phyloP scores from a whole-genome alignment of 345 rosid species.

The Aquilaria yunnanensis region DNA sequence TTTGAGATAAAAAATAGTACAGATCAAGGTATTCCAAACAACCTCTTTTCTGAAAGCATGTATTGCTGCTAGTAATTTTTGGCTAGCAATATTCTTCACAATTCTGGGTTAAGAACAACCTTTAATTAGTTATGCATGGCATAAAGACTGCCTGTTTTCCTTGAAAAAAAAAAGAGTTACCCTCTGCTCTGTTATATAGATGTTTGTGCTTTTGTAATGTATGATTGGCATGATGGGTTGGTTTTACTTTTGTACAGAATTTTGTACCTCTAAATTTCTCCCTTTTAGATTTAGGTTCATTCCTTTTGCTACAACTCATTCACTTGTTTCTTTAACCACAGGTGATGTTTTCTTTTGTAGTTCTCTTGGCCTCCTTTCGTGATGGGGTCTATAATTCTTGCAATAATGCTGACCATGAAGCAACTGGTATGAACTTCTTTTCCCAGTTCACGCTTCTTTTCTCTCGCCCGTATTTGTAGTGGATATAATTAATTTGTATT shows the following conservation, averaged over 20 bases:
- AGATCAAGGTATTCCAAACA: no score
- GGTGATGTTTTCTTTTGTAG: conserved; percentile 73
- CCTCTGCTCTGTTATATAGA: no score
- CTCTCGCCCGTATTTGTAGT: neutral
- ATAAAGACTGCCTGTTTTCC: no score
- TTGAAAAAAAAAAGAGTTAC: no score
- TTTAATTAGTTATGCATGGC: no score
- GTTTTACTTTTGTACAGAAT: neutral
- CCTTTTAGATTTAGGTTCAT: conserved; percentile 5
- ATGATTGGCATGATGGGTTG: neutral
- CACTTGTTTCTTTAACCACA: conserved; percentile 41
- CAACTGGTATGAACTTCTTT: conserved; percentile 59
- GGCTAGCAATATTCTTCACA: no score
- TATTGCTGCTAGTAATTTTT: no score
- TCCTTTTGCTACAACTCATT: conserved; percentile 29
- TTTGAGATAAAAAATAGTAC: no score
- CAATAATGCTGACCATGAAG: conserved; percentile 78
- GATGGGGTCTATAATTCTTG: conserved; percentile 87
- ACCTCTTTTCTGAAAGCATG: no score
- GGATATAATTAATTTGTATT: no score
- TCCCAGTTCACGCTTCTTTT: neutral
- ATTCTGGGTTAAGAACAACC: no score
- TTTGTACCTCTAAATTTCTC: neutral
- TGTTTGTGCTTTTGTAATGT: no score
- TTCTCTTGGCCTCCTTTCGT: conserved; percentile 99